Percentiles rank a stretch among this genome's conserved stretches.
Evolutionary conservation across 768 basidiomycete genomes (phyloP).

Genomic region (Boletus subcaerulescens): DNA sequence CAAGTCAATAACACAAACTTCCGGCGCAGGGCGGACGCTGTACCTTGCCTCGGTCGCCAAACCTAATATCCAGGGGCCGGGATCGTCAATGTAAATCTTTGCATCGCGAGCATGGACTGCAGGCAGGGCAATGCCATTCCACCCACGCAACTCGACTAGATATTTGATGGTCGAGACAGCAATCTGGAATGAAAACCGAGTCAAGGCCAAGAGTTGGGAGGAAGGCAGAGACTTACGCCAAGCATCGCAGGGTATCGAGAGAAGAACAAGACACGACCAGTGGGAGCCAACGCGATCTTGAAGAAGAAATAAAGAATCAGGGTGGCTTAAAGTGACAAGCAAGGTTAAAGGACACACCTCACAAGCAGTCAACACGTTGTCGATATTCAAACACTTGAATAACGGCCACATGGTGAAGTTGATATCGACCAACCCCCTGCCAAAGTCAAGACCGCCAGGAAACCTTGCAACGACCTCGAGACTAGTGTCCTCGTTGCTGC

Average conservation of each 20-base stretch:
- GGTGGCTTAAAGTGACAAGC: not conserved
- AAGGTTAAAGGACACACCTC: slow-evolving; percentile 51
- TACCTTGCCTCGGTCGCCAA: slow-evolving; percentile 83
- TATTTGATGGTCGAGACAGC: slow-evolving; percentile 91
- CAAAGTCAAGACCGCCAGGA: slow-evolving; percentile 92
- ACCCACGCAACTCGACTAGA: slow-evolving; percentile 88
- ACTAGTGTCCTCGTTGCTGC: slow-evolving; percentile 38
- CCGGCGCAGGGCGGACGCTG: slow-evolving; percentile 67
- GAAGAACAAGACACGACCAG: slow-evolving; percentile 83
- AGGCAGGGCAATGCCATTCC: slow-evolving; percentile 84
- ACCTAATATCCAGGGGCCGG: slow-evolving; percentile 95
- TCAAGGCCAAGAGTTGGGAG: not conserved
- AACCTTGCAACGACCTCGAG: slow-evolving; percentile 87
- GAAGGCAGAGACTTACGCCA: slow-evolving; percentile 47
- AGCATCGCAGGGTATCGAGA: slow-evolving; percentile 91
- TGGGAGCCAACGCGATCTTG: slow-evolving; percentile 82
- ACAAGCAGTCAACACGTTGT: slow-evolving; percentile 89
- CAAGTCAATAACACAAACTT: slow-evolving; percentile 87
- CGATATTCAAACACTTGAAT: slow-evolving; percentile 89
- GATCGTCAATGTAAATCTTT: slow-evolving; percentile 92
- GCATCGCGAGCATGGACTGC: slow-evolving; percentile 87
- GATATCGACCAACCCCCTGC: slow-evolving; percentile 85
- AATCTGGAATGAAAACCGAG: slow-evolving; percentile 43
- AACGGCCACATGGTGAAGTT: slow-evolving; percentile 98
- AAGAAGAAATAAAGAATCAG: not conserved